phyloP scores from a whole-genome alignment of 345 rosid species.

The Xanthoceras sorbifolium region DNA sequence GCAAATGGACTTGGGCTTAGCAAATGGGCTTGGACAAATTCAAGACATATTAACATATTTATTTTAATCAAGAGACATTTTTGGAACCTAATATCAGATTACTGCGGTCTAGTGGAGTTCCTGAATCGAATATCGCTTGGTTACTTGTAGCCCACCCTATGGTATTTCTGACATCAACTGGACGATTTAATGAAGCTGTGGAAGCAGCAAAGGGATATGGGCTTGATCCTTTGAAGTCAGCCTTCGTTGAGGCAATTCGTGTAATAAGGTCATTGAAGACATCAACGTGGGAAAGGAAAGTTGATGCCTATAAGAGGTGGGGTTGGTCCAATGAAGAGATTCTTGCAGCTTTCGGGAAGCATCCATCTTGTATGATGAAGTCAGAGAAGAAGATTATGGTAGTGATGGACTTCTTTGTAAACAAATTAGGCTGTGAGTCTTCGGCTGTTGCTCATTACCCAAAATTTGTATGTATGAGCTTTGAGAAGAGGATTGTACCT shows the following conservation, averaged over 20 bases:
- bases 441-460: slow-evolving; percentile 3
- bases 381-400: slow-evolving; percentile 21
- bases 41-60: no score
- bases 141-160: slow-evolving; percentile 4
- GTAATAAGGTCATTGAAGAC: background rate
- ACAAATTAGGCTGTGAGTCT: slow-evolving; percentile 18
- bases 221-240: slow-evolving; percentile 10
- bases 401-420: slow-evolving; percentile 25
- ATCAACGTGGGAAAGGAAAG: slow-evolving; percentile 26
- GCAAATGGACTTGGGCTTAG: no score
- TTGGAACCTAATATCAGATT: background rate
- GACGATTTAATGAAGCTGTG: slow-evolving; percentile 13
- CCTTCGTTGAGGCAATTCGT: slow-evolving; percentile 21
- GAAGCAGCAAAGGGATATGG: slow-evolving; percentile 26
- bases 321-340: slow-evolving; percentile 30
- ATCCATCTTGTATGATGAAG: background rate
- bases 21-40: no score
- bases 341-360: slow-evolving; percentile 13
- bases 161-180: background rate
- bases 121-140: slow-evolving; percentile 5
- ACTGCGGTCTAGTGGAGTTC: slow-evolving; percentile 30
- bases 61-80: background rate
- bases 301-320: slow-evolving; percentile 23
- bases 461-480: background rate
- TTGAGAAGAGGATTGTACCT: slow-evolving; percentile 37